phyloP scores from a whole-genome alignment of 805 yeast genomes.

The Lipomyces anomalus region DNA sequence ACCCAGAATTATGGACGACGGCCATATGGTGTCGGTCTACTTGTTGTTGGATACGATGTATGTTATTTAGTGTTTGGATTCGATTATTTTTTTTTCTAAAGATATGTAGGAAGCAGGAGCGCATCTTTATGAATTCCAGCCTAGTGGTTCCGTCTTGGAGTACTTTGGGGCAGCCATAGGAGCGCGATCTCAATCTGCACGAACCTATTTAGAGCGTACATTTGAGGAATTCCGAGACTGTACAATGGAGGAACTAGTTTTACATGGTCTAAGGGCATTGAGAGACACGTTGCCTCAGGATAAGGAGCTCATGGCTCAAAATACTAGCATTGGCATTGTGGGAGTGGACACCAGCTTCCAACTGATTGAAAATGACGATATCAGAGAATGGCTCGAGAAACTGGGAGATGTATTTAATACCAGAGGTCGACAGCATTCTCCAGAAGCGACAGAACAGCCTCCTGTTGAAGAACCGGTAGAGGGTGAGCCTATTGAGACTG shows the following conservation, averaged over 20 bases:
- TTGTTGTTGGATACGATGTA: constrained; percentile 77
- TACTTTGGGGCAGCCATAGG: constrained; percentile 94
- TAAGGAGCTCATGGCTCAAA: constrained; percentile 75
- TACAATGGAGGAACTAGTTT: constrained; percentile 65
- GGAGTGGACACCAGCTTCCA: constrained; percentile 72
- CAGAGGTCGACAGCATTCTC: constrained; percentile 14
- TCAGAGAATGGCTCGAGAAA: constrained; percentile 73
- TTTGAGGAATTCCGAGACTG: constrained; percentile 59
- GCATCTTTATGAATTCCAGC: constrained; percentile 90
- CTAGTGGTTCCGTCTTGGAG: constrained; percentile 89
- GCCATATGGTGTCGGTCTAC: constrained; percentile 96
- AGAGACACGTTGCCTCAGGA: constrained; percentile 94
- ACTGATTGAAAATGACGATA: constrained; percentile 80
- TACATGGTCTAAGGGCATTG: constrained; percentile 81
- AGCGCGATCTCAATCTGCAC: constrained; percentile 97
- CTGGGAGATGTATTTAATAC: constrained; percentile 39
- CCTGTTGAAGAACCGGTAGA: constrained; percentile 13
- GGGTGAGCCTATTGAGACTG: constrained; percentile 23
- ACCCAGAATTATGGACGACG: constrained; percentile 95
- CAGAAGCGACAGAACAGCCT: constrained; percentile 5
- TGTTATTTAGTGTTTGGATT: background rate
- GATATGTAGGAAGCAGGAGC: constrained; percentile 67
- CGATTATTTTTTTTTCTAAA: background rate
- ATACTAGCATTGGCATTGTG: constrained; percentile 90
- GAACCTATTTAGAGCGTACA: constrained; percentile 89